Percentiles rank a stretch among this genome's conserved stretches.
These are phyloP conservation scores for Pseudocercospora fijiensis DNA, from an alignment of 2,329 filamentous ascomycete genomes.

Conservation along the genomic window DNA sequence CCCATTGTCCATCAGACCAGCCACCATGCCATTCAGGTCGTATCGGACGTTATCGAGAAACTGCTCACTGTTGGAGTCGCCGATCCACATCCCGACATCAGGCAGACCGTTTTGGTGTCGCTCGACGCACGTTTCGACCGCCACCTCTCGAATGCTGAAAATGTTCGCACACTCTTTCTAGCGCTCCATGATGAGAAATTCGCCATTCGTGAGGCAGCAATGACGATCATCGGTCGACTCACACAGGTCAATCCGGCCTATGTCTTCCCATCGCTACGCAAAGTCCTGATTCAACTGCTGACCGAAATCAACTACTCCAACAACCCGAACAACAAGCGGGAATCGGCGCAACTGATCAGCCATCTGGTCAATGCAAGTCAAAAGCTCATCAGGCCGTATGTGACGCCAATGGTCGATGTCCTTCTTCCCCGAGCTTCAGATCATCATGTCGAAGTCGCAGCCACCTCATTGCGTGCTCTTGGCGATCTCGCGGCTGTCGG, in stretches of 20 bases:
- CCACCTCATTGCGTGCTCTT: constrained; percentile 91
- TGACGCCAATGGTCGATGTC: constrained; percentile 92
- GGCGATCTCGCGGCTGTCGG: constrained; percentile 92
- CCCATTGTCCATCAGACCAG: constrained; percentile 98
- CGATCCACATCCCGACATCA: constrained; percentile 82
- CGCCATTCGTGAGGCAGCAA: constrained; percentile 86
- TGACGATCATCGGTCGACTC: constrained; percentile 91
- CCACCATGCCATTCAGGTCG: constrained; percentile 92
- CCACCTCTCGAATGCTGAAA: constrained; percentile 95
- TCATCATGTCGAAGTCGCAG: constrained; percentile 79
- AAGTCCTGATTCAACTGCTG: constrained; percentile 91
- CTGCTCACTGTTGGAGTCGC: constrained; percentile 92
- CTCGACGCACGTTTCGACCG: constrained; percentile 92
- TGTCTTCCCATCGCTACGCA: constrained; percentile 91
- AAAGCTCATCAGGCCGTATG: constrained; percentile 89
- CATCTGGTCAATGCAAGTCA: constrained; percentile 91
- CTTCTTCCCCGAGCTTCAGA: constrained; percentile 92
- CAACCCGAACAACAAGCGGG: constrained; percentile 89
- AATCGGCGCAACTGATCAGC: constrained; percentile 89
- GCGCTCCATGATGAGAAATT: constrained; percentile 95
- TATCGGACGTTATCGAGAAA: constrained; percentile 96
- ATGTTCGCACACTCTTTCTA: constrained; percentile 91
- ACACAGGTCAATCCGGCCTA: constrained; percentile 93
- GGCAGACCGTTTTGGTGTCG: constrained; percentile 81
- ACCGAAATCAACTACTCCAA: constrained; percentile 97